Evolutionary conservation across 2,329 filamentous ascomycete species (phyloP), one percentile per base, ranked within the genome.

Genomic region (Lecanicillium sp.): DNA sequence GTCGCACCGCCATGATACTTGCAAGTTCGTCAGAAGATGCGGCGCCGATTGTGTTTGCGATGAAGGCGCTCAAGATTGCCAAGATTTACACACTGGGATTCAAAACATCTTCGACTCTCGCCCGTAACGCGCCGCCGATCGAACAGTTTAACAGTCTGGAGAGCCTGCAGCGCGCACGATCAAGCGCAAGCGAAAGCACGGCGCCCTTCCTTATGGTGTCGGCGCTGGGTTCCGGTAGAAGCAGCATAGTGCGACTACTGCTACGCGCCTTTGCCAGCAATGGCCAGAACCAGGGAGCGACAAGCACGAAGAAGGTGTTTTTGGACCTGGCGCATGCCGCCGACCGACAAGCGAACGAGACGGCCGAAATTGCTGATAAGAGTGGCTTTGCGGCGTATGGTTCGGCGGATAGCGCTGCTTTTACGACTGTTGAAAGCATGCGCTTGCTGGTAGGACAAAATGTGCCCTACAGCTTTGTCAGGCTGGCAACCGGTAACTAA

Each of bases 51-150:
- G 83, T 94, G 52, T 94, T 87, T 58, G 88, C 88, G 0, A 71
- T 94, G 51, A 83, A 83, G 56, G 86, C 83, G 32, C 75, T 94
- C 23, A 81, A 80, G 45, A 81, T 91, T 44, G 83, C 84, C 29
- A 85, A 87, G 49, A 85, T 94, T 32, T 90, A 90, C 64, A 91
- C 87, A 0, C 86, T 91, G 37, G 88, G 88, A 1, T 93, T 94
- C 69, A 82, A 79, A 58, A 83, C 79, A 52, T 66, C 79, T 53
- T 60, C 76, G 58, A 57, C 78, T 1, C 70, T 90, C n/a, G 79
- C 81, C 4, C 71, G 73, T 2, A 82, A 83, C 32, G 65, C 67
- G 2, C 76, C 89, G 26, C 78, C 80, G 1, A 81, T 93, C 48
- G 87, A 93, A 58, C 87, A 87, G 5, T 86, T 93, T 55, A 87